phyloP scores from a whole-genome alignment of 768 basidiomycete genomes.

The Stropharia rugosoannulata region DNA sequence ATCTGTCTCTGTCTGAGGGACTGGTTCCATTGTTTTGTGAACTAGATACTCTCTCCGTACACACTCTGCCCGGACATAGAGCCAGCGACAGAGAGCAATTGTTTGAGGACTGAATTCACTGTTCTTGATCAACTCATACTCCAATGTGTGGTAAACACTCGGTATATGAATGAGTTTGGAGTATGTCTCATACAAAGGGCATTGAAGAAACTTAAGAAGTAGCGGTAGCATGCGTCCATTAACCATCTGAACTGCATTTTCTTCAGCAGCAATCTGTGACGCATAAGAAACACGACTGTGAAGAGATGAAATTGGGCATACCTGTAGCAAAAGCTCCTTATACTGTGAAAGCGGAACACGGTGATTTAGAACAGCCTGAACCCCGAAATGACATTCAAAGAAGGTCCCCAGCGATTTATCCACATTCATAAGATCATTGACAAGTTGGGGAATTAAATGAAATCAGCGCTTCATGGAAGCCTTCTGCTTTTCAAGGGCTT shows the following conservation, averaged over 20 bases:
- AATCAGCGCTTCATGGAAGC: background rate
- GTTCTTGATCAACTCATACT: background rate
- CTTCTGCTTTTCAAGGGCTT: background rate
- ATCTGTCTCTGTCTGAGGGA: background rate
- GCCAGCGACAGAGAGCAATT: background rate
- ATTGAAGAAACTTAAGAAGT: background rate
- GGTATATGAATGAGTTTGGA: background rate
- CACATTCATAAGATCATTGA: background rate
- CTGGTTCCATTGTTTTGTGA: background rate
- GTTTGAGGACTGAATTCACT: background rate
- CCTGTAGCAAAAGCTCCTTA: background rate
- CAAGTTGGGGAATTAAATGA: background rate
- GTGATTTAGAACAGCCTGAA: background rate
- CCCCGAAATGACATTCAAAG: background rate
- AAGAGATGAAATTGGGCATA: background rate
- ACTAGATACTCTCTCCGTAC: background rate
- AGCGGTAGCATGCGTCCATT: background rate
- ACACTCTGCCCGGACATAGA: background rate
- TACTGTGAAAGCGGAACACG: background rate
- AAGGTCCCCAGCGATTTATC: background rate
- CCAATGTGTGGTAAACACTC: background rate
- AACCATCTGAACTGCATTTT: background rate
- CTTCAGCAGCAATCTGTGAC: background rate
- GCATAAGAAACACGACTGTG: background rate
- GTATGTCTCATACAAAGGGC: background rate